Conservation (phyloP, 352 stramenopile species). For the Elongisporangium undulatum region DNA sequence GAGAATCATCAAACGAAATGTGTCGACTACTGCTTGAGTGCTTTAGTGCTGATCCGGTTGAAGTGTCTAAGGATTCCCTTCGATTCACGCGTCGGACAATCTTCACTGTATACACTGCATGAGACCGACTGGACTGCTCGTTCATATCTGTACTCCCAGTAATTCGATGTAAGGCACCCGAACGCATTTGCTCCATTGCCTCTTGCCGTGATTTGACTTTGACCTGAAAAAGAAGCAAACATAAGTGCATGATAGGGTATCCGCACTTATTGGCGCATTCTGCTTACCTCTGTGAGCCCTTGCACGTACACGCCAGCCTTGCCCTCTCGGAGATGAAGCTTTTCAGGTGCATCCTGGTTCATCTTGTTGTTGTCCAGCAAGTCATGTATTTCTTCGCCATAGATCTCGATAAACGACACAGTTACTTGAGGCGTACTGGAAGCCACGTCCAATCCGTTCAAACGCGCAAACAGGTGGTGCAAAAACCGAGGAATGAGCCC, state of each 20-base stretch:
- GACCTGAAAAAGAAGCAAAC: constrained; percentile 26
- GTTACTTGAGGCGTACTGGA: constrained; percentile 39
- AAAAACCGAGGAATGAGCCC: constrained; percentile 85
- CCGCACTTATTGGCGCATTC: background rate
- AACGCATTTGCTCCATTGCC: constrained; percentile 76
- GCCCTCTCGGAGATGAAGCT: constrained; percentile 66
- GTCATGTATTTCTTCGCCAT: constrained; percentile 97
- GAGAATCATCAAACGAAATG: constrained; percentile 7
- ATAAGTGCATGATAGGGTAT: background rate
- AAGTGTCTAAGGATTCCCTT: constrained; percentile 8
- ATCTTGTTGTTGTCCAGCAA: constrained; percentile 67
- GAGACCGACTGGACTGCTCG: constrained; percentile 81
- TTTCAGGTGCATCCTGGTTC: constrained; percentile 29
- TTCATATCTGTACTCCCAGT: constrained; percentile 89
- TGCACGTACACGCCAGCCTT: constrained; percentile 74
- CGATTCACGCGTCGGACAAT: constrained; percentile 51
- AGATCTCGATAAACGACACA: constrained; percentile 96
- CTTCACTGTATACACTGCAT: constrained; percentile 87
- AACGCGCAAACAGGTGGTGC: constrained; percentile 60
- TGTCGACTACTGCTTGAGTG: constrained; percentile 10
- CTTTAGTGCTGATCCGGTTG: constrained; percentile 3
- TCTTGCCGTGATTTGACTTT: constrained; percentile 46
- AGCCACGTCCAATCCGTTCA: constrained; percentile 31
- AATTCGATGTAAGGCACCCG: constrained; percentile 66
- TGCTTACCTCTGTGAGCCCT: constrained; percentile 59